Conservation (phyloP, 2,329 filamentous ascomycete genomes). For the Neoarthrinium moseri region DNA sequence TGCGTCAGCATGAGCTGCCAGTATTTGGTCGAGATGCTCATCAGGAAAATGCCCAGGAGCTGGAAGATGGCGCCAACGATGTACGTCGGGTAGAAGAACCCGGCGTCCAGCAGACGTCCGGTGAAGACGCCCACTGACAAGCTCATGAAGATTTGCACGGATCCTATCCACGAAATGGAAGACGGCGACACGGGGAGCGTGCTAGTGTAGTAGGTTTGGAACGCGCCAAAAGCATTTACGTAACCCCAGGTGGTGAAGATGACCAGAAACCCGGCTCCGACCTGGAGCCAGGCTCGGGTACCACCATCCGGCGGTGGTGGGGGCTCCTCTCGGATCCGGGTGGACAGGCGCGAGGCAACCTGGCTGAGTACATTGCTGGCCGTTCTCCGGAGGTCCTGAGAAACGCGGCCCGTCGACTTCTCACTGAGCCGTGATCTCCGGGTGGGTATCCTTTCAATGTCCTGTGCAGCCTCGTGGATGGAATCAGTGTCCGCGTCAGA, state of each 20-base stretch:
- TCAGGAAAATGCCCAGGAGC: constrained; percentile 43
- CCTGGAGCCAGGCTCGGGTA: constrained; percentile 34
- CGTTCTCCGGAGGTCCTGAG: constrained; percentile 13
- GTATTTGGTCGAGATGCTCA: constrained; percentile 39
- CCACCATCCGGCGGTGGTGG: constrained; percentile 30
- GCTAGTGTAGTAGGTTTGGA: constrained; percentile 43
- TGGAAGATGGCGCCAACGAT: constrained; percentile 35
- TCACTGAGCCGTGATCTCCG: constrained; percentile 1
- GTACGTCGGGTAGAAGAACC: constrained; percentile 38
- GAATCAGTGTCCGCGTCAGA: not conserved
- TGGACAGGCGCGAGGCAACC: constrained; percentile 27
- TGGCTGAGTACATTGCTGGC: constrained; percentile 26
- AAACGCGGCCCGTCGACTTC: not conserved
- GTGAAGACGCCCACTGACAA: constrained; percentile 39
- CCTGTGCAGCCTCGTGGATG: not conserved
- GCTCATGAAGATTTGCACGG: constrained; percentile 41
- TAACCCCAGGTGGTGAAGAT: constrained; percentile 47
- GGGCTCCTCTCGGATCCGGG: constrained; percentile 25
- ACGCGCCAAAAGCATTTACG: constrained; percentile 43
- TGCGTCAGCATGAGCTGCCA: constrained; percentile 50
- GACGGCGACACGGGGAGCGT: constrained; percentile 30
- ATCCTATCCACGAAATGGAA: constrained; percentile 43
- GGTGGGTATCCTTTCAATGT: not conserved
- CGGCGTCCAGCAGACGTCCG: constrained; percentile 42
- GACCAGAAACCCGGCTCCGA: constrained; percentile 33